These are phyloP conservation scores for Pichia sp. DNA, from an alignment of 1,139 yeast genomes.

Conservation along the genomic window DNA sequence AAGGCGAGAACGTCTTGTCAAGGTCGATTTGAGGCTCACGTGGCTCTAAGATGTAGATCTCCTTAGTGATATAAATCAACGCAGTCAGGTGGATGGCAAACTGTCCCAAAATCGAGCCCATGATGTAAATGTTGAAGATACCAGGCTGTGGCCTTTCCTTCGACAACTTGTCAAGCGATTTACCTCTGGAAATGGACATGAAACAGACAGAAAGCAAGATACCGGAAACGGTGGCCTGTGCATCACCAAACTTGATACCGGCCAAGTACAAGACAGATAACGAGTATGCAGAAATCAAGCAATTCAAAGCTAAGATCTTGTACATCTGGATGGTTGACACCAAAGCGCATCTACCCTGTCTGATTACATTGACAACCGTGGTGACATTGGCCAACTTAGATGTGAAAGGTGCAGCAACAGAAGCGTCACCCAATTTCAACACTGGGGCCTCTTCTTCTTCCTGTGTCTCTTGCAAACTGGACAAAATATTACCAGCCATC, in stretches of 20 bases:
- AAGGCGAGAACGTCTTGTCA: constrained; percentile 84
- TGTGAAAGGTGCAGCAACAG: constrained; percentile 98
- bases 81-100: constrained; percentile 88
- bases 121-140: constrained; percentile 86
- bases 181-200: constrained; percentile 91
- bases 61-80: constrained; percentile 74
- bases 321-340: constrained; percentile 99
- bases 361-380: constrained; percentile 86
- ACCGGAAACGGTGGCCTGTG: constrained; percentile 93
- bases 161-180: constrained; percentile 82
- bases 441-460: constrained; percentile 88
- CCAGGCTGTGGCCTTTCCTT: constrained; percentile 98
- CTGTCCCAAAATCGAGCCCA: constrained; percentile 97
- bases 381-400: constrained; percentile 89
- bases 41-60: constrained; percentile 85
- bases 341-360: constrained; percentile 98
- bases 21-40: constrained; percentile 84
- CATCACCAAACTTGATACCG: constrained; percentile 97
- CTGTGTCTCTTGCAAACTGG: constrained; percentile 53
- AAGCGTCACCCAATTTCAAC: constrained; percentile 95
- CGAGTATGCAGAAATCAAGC: constrained; percentile 95
- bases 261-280: constrained; percentile 91
- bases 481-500: constrained; percentile 60
- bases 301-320: constrained; percentile 92
- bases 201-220: constrained; percentile 88